Base-by-base conservation (phyloP, 192 early-diverging fungal genomes). In the Backusella liffmaniae region DNA sequence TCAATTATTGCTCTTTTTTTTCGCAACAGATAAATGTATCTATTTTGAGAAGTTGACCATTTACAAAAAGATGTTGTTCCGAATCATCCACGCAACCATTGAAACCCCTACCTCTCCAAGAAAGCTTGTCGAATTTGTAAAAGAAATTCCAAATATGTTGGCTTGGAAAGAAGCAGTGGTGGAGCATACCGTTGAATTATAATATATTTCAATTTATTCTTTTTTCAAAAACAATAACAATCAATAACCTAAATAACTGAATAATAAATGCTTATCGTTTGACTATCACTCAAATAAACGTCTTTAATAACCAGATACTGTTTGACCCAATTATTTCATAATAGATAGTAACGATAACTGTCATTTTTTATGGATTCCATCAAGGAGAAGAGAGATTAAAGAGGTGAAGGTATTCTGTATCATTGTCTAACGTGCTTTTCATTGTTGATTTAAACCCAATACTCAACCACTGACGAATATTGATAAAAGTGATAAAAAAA, bases 401-500 rank as follows among this genome's bases (percentile, higher is more conserved):
- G 66, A 67, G 30, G 30, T 67, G 30, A 67, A 67, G 30, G 66
- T 67, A 67, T 67, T 34, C 35, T 67, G 44, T 46, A 46, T 46
- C 44, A 46, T 67, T 67, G 66, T 67, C 30, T 67, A 67, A 67
- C 0, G 66, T 30, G 66, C 66, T 67, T 67, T 67, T 67, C 66
- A 67, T 67, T 67, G 30, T 67, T 67, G 66, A 67, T 67, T 67
- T 67, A 67, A 34, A 34, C 66, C 26, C 30, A 67, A 67, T 67
- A 67, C 66, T 0, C 30, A 67, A 67, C 66, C 30, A 67, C 30
- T 37, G 66, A 29, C 30, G 35, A 67, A 34, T 67, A 67, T 67
- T 67, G 66, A 67, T 67, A 67, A 67, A 67, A 67, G 30, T 67
- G 66, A 67, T 67, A 67, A 67, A 67, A 67, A 3, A 32, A 67